Conservation (phyloP, 768 basidiomycete genomes). For the Hygrophorus pudorinus region DNA sequence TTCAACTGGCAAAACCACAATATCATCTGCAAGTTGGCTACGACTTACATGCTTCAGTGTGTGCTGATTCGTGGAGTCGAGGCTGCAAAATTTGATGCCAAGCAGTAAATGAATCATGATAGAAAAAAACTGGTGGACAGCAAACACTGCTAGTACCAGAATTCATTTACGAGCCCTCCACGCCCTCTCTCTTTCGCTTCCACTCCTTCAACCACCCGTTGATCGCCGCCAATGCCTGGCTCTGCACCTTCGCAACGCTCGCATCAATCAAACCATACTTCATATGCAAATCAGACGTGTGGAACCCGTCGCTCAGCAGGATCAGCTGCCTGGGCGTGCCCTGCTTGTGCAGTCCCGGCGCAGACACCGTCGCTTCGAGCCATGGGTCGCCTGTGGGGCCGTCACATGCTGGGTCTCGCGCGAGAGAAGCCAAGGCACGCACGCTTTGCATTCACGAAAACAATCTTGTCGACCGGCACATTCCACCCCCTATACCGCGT, state of each 20-base stretch:
- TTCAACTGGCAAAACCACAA: too few species aligned
- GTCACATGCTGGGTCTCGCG: neutral
- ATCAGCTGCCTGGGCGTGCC: conserved; percentile 51
- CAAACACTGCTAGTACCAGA: too few species aligned
- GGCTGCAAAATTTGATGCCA: too few species aligned
- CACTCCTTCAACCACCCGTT: conserved; percentile 40
- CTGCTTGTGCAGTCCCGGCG: conserved; percentile 31
- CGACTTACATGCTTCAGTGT: too few species aligned
- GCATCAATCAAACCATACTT: conserved; percentile 34
- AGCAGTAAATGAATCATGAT: too few species aligned
- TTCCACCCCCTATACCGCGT: conserved; percentile 51
- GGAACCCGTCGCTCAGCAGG: conserved; percentile 52
- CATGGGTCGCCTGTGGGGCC: conserved; percentile 53
- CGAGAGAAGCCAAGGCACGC: conserved; percentile 17
- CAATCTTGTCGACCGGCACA: conserved; percentile 43
- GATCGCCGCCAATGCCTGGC: conserved; percentile 40
- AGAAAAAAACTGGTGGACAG: too few species aligned
- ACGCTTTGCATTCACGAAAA: conserved; percentile 66
- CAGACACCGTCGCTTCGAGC: conserved; percentile 60
- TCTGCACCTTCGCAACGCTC: conserved; percentile 45
- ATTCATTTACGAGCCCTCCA: too few species aligned
- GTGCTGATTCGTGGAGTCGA: too few species aligned
- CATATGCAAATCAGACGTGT: conserved; percentile 48
- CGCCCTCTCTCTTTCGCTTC: too few species aligned
- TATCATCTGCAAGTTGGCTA: too few species aligned